Conservation (phyloP, 768 basidiomycete genomes). For the Harrya chromipes region DNA sequence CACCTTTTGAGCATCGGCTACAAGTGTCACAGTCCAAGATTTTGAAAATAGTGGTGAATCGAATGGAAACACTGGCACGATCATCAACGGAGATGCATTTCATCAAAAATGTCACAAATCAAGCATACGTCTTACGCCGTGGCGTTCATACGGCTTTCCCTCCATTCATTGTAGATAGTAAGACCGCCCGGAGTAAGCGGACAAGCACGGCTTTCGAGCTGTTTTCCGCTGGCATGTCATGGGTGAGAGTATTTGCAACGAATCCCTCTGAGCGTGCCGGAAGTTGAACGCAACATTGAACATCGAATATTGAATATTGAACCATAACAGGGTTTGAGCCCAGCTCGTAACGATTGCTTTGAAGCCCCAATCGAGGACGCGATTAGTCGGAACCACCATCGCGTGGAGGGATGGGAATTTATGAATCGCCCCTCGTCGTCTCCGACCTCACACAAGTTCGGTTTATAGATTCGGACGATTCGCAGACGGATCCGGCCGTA, state of each 20-base stretch:
- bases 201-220: no score
- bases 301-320: slow-evolving; percentile 47
- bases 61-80: neutral
- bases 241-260: slow-evolving; percentile 61
- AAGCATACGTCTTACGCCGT: slow-evolving; percentile 10
- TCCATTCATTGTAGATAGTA: no score
- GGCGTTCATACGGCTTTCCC: neutral
- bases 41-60: neutral
- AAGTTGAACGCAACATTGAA: slow-evolving; percentile 14
- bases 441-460: no score
- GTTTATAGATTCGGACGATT: no score
- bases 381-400: slow-evolving; percentile 5
- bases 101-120: neutral
- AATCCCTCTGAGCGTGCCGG: slow-evolving; percentile 58
- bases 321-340: slow-evolving; percentile 34
- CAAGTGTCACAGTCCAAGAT: neutral
- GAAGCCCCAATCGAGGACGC: slow-evolving; percentile 38
- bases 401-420: no score
- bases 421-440: no score
- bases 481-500: no score
- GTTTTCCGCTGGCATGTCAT: no score
- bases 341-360: slow-evolving; percentile 55
- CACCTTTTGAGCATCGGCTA: no score
- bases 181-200: no score
- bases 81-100: neutral